Conservation (phyloP, 2,329 filamentous ascomycete genomes). For the Clonostachys byssicola region DNA sequence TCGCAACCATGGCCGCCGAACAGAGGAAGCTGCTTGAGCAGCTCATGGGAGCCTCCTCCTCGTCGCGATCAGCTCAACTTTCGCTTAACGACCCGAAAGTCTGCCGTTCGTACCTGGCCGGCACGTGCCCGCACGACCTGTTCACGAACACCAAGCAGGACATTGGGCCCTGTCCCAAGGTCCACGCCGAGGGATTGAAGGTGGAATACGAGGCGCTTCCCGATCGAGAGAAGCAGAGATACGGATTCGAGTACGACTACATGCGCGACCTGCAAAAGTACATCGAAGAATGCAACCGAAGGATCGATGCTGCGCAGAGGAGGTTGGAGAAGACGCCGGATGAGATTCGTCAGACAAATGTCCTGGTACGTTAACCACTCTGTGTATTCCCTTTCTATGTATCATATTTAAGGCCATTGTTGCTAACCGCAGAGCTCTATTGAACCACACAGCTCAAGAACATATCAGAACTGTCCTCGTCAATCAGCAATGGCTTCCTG, state of each 20-base stretch:
- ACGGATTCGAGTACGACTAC: conserved; percentile 96
- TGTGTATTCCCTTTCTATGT: background rate
- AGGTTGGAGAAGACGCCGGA: conserved; percentile 95
- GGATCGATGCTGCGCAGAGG: conserved; percentile 87
- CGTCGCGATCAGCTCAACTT: conserved; percentile 74
- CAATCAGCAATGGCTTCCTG: conserved; percentile 75
- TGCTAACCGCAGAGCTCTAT: no score
- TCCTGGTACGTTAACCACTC: conserved; percentile 47
- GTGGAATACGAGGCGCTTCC: conserved; percentile 78
- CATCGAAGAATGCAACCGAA: conserved; percentile 92
- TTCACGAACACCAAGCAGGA: conserved; percentile 99
- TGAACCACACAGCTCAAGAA: conserved; percentile 55
- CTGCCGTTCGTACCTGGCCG: conserved; percentile 89
- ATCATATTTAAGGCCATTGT: no score
- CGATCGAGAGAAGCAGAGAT: conserved; percentile 66
- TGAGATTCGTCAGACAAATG: conserved; percentile 93
- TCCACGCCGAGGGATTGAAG: conserved; percentile 86
- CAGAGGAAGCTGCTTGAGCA: conserved; percentile 98
- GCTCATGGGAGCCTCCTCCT: conserved; percentile 75
- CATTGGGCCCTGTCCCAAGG: conserved; percentile 80
- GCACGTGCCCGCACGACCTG: conserved; percentile 95
- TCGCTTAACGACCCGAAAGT: conserved; percentile 89
- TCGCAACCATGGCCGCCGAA: conserved; percentile 77
- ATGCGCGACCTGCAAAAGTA: conserved; percentile 94
- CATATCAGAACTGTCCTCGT: conserved; percentile 76